Percentiles rank a stretch among this genome's conserved stretches.
Conservation (phyloP, 108 stramenopile genomes). For the Nitzschia inconspicua region DNA sequence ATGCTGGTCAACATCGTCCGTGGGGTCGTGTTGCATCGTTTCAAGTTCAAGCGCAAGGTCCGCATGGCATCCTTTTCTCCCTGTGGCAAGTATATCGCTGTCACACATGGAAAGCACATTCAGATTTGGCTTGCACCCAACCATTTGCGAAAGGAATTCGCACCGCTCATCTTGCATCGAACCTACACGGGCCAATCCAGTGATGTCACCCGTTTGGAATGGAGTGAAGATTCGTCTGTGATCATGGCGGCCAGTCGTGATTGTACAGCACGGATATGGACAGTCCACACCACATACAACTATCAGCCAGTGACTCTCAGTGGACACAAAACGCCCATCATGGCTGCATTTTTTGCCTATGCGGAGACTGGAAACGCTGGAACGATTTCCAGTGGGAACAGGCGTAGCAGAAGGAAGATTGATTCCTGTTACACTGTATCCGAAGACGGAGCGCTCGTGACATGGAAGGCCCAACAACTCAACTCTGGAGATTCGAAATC, state of each 20-base stretch:
- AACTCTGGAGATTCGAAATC: constrained; percentile 16
- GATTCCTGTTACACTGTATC: constrained; percentile 78
- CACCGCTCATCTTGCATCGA: constrained; percentile 87
- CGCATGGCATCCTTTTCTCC: constrained; percentile 85
- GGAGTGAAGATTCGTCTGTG: constrained; percentile 87
- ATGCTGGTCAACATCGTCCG: constrained; percentile 78
- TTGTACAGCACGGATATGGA: constrained; percentile 87
- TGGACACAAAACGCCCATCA: constrained; percentile 77
- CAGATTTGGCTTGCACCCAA: constrained; percentile 94
- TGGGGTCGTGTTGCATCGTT: constrained; percentile 90
- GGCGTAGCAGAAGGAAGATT: constrained; percentile 27
- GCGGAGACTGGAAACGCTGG: constrained; percentile 24
- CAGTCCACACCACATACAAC: constrained; percentile 70
- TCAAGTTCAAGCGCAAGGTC: constrained; percentile 88
- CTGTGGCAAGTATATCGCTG: constrained; percentile 84
- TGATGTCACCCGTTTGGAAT: constrained; percentile 78
- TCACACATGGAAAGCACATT: constrained; percentile 87
- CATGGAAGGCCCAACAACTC: constrained; percentile 72
- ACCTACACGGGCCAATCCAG: constrained; percentile 89
- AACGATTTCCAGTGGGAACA: constrained; percentile 17
- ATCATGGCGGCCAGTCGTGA: constrained; percentile 82
- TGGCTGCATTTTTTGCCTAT: constrained; percentile 74
- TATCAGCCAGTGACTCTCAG: constrained; percentile 80
- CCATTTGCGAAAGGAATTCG: constrained; percentile 79
- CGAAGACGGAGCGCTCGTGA: constrained; percentile 89